These are phyloP conservation scores for Phyllosticta paracitricarpa DNA, from an alignment of 2,329 filamentous ascomycete species.

Conservation along the genomic window DNA sequence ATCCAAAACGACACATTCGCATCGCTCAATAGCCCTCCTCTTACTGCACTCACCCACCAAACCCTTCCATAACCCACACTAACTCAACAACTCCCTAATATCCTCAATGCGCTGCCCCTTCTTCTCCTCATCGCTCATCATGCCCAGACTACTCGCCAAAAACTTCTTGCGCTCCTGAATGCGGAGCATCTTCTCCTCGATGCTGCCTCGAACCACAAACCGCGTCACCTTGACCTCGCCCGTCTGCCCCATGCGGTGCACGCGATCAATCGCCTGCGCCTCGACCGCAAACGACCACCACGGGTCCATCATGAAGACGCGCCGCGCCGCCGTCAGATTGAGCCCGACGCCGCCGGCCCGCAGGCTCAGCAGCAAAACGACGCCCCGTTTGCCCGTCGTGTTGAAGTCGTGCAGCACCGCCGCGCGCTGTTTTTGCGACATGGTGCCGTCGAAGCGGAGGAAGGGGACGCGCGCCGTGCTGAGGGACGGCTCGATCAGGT, in stretches of 20 bases:
- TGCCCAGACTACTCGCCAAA: slow-evolving; percentile 87
- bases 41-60: no score
- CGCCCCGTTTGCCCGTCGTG: slow-evolving; percentile 34
- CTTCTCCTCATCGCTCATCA: slow-evolving; percentile 94
- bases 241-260: slow-evolving; percentile 93
- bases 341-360: slow-evolving; percentile 88
- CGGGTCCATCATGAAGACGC: slow-evolving; percentile 98
- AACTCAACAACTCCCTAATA: slow-evolving; percentile 78
- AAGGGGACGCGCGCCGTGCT: slow-evolving; percentile 60
- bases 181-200: slow-evolving; percentile 88
- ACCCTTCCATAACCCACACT: neutral
- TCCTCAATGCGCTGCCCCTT: slow-evolving; percentile 84
- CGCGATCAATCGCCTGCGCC: slow-evolving; percentile 92
- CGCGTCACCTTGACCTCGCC: slow-evolving; percentile 75
- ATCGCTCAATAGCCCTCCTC: no score
- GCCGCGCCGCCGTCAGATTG: slow-evolving; percentile 78
- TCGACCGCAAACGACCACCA: slow-evolving; percentile 99
- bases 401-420: slow-evolving; percentile 67
- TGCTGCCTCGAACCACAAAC: slow-evolving; percentile 82
- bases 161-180: slow-evolving; percentile 96
- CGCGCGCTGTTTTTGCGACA: slow-evolving; percentile 76
- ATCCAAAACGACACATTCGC: no score
- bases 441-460: slow-evolving; percentile 83
- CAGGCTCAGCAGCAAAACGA: slow-evolving; percentile 72
- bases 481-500: slow-evolving; percentile 78